Evolutionary conservation across 768 basidiomycete species (phyloP).

Genomic region (Tephrocybe rancida): DNA sequence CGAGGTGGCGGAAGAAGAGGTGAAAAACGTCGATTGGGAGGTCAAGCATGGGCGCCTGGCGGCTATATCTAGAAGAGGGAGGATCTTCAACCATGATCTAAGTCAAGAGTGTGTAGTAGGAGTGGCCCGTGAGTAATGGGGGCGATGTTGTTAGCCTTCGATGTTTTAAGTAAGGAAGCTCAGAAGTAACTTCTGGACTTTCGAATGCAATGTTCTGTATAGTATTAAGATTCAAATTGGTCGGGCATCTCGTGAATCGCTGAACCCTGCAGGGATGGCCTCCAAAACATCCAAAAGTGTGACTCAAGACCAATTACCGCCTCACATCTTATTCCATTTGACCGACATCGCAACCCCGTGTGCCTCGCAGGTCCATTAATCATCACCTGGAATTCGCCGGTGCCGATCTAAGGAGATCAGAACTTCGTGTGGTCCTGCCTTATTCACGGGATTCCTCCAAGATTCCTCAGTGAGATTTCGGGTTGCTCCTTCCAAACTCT

Average conservation of each 20-base stretch:
- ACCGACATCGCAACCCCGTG: constrained; percentile 5
- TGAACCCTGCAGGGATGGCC: constrained; percentile 1
- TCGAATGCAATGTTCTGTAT: too few species aligned
- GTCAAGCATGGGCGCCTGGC: constrained; percentile 17
- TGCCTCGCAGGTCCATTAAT: constrained; percentile 13
- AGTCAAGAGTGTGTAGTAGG: too few species aligned
- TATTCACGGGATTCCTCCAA: background rate
- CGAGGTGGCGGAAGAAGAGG: constrained; percentile 41
- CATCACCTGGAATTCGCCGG: background rate
- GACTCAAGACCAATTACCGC: too few species aligned
- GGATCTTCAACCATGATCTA: too few species aligned
- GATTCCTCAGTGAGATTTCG: background rate
- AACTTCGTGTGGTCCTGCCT: background rate
- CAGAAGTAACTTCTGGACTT: too few species aligned
- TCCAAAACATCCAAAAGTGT: background rate
- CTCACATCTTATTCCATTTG: constrained; percentile 12
- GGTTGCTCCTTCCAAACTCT: background rate
- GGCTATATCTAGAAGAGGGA: background rate
- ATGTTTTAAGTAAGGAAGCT: too few species aligned
- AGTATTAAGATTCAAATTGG: background rate
- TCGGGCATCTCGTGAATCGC: background rate
- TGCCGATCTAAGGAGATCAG: background rate
- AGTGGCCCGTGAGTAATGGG: too few species aligned
- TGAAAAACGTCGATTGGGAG: constrained; percentile 55
- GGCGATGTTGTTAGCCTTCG: too few species aligned